Evolutionary conservation across 371 early-diverging fungal species (phyloP), one percentile per base, ranked within the genome.

Genomic region (Rhizopus arrhizus): DNA sequence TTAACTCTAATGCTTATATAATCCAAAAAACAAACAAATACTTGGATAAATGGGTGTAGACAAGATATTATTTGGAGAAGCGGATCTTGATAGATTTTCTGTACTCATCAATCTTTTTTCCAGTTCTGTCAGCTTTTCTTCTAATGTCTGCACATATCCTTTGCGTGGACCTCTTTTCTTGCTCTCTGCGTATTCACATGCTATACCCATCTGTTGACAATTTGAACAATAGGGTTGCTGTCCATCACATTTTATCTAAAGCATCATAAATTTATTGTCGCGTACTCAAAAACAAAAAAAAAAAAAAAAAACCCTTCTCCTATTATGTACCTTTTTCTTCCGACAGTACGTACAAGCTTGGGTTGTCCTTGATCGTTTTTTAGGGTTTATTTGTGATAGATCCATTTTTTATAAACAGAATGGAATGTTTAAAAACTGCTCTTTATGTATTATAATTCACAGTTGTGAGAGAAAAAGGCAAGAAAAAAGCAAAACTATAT

Each of bases 121-220:
- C 64, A 88, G 72, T 59, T 82, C 82, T 48, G 77, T 83, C 34
- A 91, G 71, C 43, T 89, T 78, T 62, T 80, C 82, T 59, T 91
- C 92, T 16, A 91, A 70, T 31, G 83, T 72, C 42, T 88, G 87
- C 8, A 89, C 88, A 56, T 89, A 88, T 7, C 92, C 92, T 65
- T 90, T 89, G 32, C 90, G 84, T 16, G 91, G 92, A 0, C 91
- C 91, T n/a, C 92, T 82, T 61, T 90, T 89, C 58, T 88, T 89
- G 54, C 82, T 82, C 12, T 87, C 82, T 4, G 85, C 78, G 67
- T 89, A 93, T 34, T 89, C 79, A 74, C 96, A 96, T 41, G 69
- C 64, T 3, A 77, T 60, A 10, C 78, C 74, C 29, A 83, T 72
- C 54, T 88, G 85, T 32, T 74, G 62, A 69, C 96, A 96, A 65